Evolutionary conservation across 495 filamentous ascomycete species (phyloP), one percentile per base, ranked within the genome.

Genomic region (Aspergillus egyptiacus): DNA sequence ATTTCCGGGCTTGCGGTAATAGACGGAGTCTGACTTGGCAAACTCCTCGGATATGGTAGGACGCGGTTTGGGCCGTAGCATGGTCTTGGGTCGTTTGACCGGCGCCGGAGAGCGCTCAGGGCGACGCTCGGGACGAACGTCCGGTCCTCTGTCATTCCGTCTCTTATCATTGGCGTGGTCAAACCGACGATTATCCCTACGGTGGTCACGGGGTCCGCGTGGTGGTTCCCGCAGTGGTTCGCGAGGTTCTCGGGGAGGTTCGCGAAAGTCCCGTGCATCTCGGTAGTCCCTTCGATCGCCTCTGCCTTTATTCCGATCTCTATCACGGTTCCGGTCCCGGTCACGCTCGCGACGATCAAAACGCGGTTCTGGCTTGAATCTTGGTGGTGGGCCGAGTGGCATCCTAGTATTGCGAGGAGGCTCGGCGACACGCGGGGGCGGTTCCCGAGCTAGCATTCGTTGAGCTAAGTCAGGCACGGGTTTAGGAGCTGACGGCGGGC

Each of bases 1-100:
- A 58, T 96, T 94, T 4, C 91, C 91, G 0, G 91, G 89, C 59
- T 95, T 95, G 50, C 90, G 74, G 65, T 82, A 93, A 65, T 89
- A 96, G 13, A 95, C 89, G 3, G 89, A 95, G 36, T 89, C 85
- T 2, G 89, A 90, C 3, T 73, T 65, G 23, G 82, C 78, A 59
- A 91, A 81, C 18, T 95, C 87, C 17, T 79, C 63, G 1, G 81
- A 67, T 2, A 96, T 69, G 7, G 73, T 77, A 10, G 87, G 88
- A 42, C 83, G 81, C 48, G 81, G 74, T 54, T 91, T 95, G 5
- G 79, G 61, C 14, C 83, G 79, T 64, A 78, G 88, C 58, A 84
- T 72, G 4, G 80, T 81, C 71, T 80, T 84, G 55, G 77, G 87
- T 39, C 83, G 81, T 59, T 79, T 87, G 33, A 69, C 73, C 2